Evolutionary conservation across 2,329 filamentous ascomycete genomes (phyloP).

Genomic region (Fusarium sp.): DNA sequence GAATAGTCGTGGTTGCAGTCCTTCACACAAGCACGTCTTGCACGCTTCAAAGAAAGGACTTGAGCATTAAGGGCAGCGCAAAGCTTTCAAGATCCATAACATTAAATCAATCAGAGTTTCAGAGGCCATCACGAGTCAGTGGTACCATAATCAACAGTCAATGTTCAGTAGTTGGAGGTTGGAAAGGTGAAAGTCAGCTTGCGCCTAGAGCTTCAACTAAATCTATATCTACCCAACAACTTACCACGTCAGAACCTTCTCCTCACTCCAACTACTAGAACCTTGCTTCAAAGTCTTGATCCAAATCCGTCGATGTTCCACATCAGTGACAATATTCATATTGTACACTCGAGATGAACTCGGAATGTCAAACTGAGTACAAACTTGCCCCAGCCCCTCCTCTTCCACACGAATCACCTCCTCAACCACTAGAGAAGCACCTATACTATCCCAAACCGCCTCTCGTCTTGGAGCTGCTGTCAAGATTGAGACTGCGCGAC

Average conservation of each 20-base stretch:
- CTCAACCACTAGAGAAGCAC: conserved; percentile 11
- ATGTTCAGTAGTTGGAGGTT: background rate
- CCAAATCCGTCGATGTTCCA: conserved; percentile 15
- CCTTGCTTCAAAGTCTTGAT: conserved; percentile 17
- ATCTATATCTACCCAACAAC: background rate
- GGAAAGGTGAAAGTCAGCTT: background rate
- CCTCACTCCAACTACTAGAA: conserved; percentile 2
- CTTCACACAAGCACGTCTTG: background rate
- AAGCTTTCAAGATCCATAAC: too few species aligned
- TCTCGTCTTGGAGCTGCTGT: conserved; percentile 19
- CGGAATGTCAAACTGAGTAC: conserved; percentile 12
- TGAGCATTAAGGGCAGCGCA: too few species aligned
- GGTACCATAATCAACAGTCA: background rate
- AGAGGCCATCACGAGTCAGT: background rate
- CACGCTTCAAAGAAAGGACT: too few species aligned
- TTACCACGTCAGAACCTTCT: conserved; percentile 23
- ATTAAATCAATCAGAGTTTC: too few species aligned
- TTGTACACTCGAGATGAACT: conserved; percentile 2
- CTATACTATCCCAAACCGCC: conserved; percentile 31
- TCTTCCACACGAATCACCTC: conserved; percentile 26
- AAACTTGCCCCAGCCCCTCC: conserved; percentile 4
- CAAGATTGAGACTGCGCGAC: conserved; percentile 17
- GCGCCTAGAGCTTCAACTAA: background rate
- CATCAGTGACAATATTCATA: conserved; percentile 14
- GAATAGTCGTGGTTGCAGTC: too few species aligned